Evolutionary conservation across 805 yeast genomes (phyloP).

Genomic region (Candida nemodendra): DNA sequence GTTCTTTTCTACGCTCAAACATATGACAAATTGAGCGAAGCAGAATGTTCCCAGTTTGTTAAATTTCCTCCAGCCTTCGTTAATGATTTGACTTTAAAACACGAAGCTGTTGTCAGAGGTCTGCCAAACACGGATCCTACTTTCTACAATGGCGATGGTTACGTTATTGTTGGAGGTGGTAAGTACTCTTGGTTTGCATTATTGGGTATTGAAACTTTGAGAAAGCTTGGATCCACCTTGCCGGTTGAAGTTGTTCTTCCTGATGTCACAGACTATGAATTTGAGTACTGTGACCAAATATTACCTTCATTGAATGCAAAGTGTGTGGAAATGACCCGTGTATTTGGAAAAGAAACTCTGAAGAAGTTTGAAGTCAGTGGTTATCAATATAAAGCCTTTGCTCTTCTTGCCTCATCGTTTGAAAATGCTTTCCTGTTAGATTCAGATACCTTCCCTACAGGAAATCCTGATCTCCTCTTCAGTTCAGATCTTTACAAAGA

Average conservation of each 20-base stretch:
- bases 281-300: conserved; percentile 62
- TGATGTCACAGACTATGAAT: conserved; percentile 64
- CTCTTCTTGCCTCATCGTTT: conserved; percentile 69
- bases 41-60: conserved; percentile 25
- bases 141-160: conserved; percentile 41
- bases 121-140: conserved; percentile 29
- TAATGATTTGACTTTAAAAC: conserved; percentile 34
- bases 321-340: conserved; percentile 64
- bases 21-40: conserved; percentile 27
- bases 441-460: conserved; percentile 72
- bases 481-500: conserved; percentile 51
- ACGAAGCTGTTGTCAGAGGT: conserved; percentile 29
- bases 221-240: conserved; percentile 63
- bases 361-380: conserved; percentile 51
- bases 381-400: conserved; percentile 69
- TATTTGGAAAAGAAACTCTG: conserved; percentile 55
- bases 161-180: conserved; percentile 81
- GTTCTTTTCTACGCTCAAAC: conserved; percentile 30
- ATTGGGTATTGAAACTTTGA: conserved; percentile 59
- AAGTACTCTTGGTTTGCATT: conserved; percentile 70
- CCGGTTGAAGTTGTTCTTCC: conserved; percentile 88
- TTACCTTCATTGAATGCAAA: conserved; percentile 62
- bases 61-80: conserved; percentile 32
- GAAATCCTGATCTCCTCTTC: conserved; percentile 61
- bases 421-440: conserved; percentile 71